phyloP scores from a whole-genome alignment of 306 rosid species.

The Castanea mollissima region DNA sequence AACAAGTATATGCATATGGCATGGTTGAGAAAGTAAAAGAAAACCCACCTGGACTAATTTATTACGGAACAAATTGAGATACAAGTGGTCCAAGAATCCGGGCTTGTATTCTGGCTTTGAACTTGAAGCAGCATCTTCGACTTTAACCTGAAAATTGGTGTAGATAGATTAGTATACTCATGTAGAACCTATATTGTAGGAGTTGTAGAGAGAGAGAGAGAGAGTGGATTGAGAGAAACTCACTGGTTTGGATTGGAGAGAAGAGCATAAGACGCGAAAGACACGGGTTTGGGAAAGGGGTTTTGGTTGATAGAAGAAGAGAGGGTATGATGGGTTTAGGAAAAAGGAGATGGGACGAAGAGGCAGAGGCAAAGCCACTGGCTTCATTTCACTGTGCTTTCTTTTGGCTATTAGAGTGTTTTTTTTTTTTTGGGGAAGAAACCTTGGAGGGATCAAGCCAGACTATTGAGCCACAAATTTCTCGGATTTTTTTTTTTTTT shows the following conservation, averaged over 20 bases:
- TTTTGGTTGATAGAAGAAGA: slow-evolving; percentile 3
- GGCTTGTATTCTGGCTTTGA: slow-evolving; percentile 49
- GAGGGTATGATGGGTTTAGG: not conserved
- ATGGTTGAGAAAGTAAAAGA: not conserved
- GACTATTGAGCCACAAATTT: too few species aligned
- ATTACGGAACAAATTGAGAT: slow-evolving; percentile 68
- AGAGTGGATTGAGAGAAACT: not conserved
- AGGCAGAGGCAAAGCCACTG: slow-evolving; percentile 28
- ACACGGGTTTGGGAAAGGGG: slow-evolving; percentile 23
- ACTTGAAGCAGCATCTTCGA: slow-evolving; percentile 29
- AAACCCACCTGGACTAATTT: slow-evolving; percentile 70
- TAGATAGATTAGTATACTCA: not conserved
- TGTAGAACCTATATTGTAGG: not conserved
- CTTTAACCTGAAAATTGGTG: slow-evolving; percentile 35
- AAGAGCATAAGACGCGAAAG: slow-evolving; percentile 34
- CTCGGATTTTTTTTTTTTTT: too few species aligned
- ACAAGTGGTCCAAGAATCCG: slow-evolving; percentile 61
- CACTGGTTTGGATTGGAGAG: slow-evolving; percentile 36
- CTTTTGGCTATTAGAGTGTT: not conserved
- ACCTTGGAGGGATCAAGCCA: too few species aligned
- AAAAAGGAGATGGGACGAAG: slow-evolving; percentile 28
- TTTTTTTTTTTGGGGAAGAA: too few species aligned
- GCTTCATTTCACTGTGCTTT: slow-evolving; percentile 40
- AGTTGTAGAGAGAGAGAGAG: slow-evolving; percentile 1
- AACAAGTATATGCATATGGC: not conserved